These are phyloP conservation scores for Auricularia sp. DNA, from an alignment of 768 basidiomycete genomes.

Conservation along the genomic window DNA sequence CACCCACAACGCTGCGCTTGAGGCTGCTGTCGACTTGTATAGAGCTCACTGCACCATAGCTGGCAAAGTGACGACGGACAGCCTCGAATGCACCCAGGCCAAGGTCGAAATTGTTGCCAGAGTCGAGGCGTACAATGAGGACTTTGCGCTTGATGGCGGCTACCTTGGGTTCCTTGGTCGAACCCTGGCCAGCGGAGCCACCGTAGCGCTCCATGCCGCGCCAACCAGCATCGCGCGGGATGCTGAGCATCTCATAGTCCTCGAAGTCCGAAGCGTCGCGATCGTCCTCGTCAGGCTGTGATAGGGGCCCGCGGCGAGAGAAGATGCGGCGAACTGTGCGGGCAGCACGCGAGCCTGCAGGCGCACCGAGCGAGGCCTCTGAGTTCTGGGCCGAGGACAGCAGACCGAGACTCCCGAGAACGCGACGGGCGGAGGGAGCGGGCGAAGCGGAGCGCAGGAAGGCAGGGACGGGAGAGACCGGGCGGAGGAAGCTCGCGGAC, in stretches of 20 bases:
- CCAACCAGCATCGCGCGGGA: not conserved
- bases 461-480: not conserved
- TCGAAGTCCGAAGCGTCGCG: not conserved
- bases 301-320: not conserved
- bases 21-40: not conserved
- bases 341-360: not conserved
- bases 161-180: not conserved
- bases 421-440: not conserved
- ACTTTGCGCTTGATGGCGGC: not conserved
- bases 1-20: not conserved
- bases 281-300: no score
- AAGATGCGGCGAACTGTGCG: not conserved
- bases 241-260: not conserved
- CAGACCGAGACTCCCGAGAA: not conserved
- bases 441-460: not conserved
- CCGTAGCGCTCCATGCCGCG: conserved; percentile 1
- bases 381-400: not conserved
- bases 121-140: not conserved
- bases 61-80: not conserved
- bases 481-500: not conserved
- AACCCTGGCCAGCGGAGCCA: not conserved
- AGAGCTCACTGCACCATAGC: not conserved
- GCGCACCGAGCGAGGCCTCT: not conserved
- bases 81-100: not conserved
- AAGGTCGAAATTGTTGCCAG: conserved; percentile 1